These are phyloP conservation scores for Gamarada debralockiae DNA, from an alignment of 495 filamentous ascomycete genomes.

Conservation along the genomic window DNA sequence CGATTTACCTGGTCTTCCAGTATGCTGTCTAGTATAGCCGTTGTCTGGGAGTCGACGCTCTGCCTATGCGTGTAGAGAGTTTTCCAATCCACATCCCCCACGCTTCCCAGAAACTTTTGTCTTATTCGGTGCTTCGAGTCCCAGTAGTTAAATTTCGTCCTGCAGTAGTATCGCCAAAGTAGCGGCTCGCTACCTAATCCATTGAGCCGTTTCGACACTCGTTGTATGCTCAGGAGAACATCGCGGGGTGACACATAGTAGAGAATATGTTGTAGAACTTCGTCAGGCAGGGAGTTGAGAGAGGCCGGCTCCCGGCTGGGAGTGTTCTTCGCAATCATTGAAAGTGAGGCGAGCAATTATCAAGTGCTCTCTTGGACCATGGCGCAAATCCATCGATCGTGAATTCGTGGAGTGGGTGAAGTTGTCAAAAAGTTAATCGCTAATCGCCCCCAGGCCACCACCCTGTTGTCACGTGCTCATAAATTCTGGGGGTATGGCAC, in stretches of 20 bases:
- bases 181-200: slow-evolving; percentile 63
- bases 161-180: slow-evolving; percentile 78
- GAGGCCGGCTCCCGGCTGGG: not conserved
- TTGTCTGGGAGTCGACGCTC: slow-evolving; percentile 49
- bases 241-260: slow-evolving; percentile 53
- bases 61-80: slow-evolving; percentile 60
- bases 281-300: slow-evolving; percentile 55
- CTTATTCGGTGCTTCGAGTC: slow-evolving; percentile 58
- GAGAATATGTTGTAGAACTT: slow-evolving; percentile 69
- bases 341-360: not conserved
- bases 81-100: slow-evolving; percentile 73
- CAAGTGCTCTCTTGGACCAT: no score
- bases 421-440: no score
- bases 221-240: slow-evolving; percentile 44
- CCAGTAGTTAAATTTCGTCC: slow-evolving; percentile 67
- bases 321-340: not conserved
- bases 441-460: no score
- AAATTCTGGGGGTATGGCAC: no score
- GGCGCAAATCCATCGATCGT: no score
- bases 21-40: slow-evolving; percentile 61
- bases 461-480: no score
- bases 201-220: slow-evolving; percentile 60
- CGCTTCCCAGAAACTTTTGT: slow-evolving; percentile 43
- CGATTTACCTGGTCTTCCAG: slow-evolving; percentile 64
- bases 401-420: no score